Evolutionary conservation across 352 stramenopile genomes (phyloP), one percentile per base, ranked within the genome.

Genomic region (Peronospora tabacina): DNA sequence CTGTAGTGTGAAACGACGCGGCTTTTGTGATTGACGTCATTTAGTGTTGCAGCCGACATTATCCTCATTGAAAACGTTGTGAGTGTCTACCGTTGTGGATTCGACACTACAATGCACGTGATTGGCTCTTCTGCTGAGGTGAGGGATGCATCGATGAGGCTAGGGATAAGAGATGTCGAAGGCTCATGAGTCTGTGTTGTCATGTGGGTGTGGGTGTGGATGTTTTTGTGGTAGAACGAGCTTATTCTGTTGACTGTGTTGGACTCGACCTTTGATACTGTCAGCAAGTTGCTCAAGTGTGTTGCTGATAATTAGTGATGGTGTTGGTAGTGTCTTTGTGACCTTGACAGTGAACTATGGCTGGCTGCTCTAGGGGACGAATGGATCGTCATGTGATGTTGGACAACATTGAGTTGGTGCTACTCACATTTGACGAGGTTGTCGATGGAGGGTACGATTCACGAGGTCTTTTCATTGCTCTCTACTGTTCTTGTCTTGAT

Each of bases 51-150:
- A 92, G 83, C 85, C 44, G 86, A 96, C 54, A 76, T 94, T 60
- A 85, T 94, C 34, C 65, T 96, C 35, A 70, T 96, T 43, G 86
- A 96, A 45, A 95, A 94, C 67, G 79, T 92, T 30, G 79, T 96
- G 38, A 90, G 79, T 49, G 82, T 96, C n/a, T 95, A 84, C 63
- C 83, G 86, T 36, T 85, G 73, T 32, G 82, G 83, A 24, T 89
- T 79, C 28, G 86, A 96, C 61, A 80, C 81, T 43, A 90, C 82
- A 5, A 94, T 95, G 75, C 85, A 93, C 65, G 81, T 95, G 44
- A 59, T 95, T 42, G 85, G 86, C n/a, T 82, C 78, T 10, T 56
- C 79, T 2, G 60, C 75, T 12, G 86, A 96, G 75, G 83, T 90
- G 44, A 46, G 44, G 29, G 16, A 37, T 9, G 19, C 33, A 6